Evolutionary conservation across 306 rosid genomes (phyloP), one percentile per base, ranked within the genome.

Genomic region (Geum urbanum): DNA sequence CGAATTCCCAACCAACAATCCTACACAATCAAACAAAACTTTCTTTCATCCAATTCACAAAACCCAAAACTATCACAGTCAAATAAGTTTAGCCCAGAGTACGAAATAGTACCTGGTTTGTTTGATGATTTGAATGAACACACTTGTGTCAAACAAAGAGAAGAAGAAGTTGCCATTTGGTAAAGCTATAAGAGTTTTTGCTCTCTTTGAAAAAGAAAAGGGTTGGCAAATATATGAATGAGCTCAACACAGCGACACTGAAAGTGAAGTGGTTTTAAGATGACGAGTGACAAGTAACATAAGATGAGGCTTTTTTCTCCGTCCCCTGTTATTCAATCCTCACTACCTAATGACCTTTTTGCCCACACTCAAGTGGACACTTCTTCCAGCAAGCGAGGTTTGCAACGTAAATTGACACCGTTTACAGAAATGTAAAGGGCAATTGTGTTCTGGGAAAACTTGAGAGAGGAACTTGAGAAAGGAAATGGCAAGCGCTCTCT

Each of bases 401-500:
- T 73, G 57, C 69, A 41, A 2, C 5, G 92, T 83, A 80, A 84
- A 53, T 66, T 32, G 37, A 32, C 37, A 32, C 3, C 37, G 27
- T 32, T 32, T 32, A 32, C 4, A 51, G 62, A 73, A 69, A 77
- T 61, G 57, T 56, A 35, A 74, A 39, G 14, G 59, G 43, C 14
- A 15, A 49, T 35, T 16, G 49, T 70, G 37, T 51, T 70, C 48
- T 75, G 27, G 44, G 63, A 56, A 32, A 3, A 50, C 19, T 2
- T 2, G 13, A 47, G 14, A 14, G 1, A 50, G 10, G 71, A 67
- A 69, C n/a, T 24, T 78, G 67, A 41, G 37, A 60, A 58, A 67
- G 65, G 78, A 72, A 79, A 90, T 90, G 97, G 94, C 86, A 12
- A 80, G 84, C 82, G 47, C 89, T 83, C 82, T 87, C 80, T 70